These are phyloP conservation scores for Delonix regia DNA, from an alignment of 306 rosid species.

Conservation along the genomic window DNA sequence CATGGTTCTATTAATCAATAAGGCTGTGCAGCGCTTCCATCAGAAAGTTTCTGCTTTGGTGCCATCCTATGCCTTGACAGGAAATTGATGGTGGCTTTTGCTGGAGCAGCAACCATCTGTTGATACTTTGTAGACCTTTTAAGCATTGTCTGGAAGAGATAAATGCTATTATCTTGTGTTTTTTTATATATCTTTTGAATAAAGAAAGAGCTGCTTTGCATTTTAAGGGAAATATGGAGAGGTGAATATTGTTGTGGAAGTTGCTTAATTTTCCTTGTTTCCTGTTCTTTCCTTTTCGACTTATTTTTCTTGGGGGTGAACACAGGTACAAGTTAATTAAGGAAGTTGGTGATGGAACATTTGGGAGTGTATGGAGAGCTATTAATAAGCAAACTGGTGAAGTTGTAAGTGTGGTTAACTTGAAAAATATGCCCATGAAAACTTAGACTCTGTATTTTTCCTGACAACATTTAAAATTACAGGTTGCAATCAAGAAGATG, in stretches of 20 bases:
- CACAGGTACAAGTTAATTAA: conserved; percentile 86
- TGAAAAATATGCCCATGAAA: not conserved
- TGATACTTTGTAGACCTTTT: conserved; percentile 46
- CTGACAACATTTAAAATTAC: conserved; percentile 28
- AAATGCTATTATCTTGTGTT: conserved; percentile 63
- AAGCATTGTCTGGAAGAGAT: conserved; percentile 63
- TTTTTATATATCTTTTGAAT: conserved; percentile 62
- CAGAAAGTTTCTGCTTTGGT: conserved; percentile 65
- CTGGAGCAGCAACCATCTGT: conserved; percentile 60
- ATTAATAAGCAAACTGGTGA: conserved; percentile 89
- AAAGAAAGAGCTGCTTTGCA: conserved; percentile 68
- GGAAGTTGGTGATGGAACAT: conserved; percentile 99
- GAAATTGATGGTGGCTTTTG: conserved; percentile 77
- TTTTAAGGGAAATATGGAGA: conserved; percentile 74
- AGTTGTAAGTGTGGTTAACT: conserved; percentile 69
- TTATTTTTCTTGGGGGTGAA: not conserved
- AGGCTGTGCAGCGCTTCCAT: conserved; percentile 71
- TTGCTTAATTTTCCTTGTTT: conserved; percentile 10
- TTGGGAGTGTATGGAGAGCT: conserved; percentile 98
- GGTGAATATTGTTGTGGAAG: conserved; percentile 50
- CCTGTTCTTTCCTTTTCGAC: not conserved
- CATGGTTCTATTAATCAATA: conserved; percentile 62
- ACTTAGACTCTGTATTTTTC: not conserved
- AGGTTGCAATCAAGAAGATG: conserved; percentile 98
- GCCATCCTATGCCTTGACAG: conserved; percentile 54